These are phyloP conservation scores for Kuraishia capsulata DNA, from an alignment of 805 yeast genomes.

Conservation along the genomic window DNA sequence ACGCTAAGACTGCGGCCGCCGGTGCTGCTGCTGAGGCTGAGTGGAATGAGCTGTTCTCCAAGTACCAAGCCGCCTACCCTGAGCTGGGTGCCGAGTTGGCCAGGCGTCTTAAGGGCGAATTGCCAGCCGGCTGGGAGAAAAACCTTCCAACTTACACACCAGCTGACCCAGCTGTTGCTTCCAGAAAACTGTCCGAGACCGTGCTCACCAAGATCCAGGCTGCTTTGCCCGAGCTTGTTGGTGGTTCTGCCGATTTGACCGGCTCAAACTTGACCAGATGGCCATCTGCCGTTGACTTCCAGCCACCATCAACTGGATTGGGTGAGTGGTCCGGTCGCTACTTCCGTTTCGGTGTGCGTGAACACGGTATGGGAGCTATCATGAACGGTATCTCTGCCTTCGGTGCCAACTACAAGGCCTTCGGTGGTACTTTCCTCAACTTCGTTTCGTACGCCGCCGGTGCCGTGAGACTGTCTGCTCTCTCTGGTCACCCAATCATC, in stretches of 20 bases:
- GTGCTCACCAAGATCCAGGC: conserved; percentile 56
- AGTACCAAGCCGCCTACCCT: conserved; percentile 65
- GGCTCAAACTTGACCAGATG: conserved; percentile 94
- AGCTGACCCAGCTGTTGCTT: conserved; percentile 74
- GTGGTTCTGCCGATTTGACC: conserved; percentile 98
- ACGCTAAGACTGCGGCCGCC: conserved; percentile 43
- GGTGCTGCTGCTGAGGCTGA: conserved; percentile 63
- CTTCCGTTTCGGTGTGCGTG: conserved; percentile 97
- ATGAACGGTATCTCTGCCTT: conserved; percentile 95
- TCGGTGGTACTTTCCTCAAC: conserved; percentile 97
- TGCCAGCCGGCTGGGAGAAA: conserved; percentile 78
- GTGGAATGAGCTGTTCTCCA: conserved; percentile 61
- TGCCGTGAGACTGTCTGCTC: conserved; percentile 78
- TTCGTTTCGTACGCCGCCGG: conserved; percentile 80
- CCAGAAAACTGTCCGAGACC: conserved; percentile 88
- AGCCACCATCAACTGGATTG: conserved; percentile 68
- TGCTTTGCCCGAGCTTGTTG: conserved; percentile 78
- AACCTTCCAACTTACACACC: conserved; percentile 74
- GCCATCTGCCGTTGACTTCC: conserved; percentile 81
- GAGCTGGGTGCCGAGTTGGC: conserved; percentile 67
- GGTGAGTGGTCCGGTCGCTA: conserved; percentile 91
- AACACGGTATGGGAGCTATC: conserved; percentile 98
- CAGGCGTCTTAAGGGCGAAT: conserved; percentile 69
- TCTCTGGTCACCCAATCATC: conserved; percentile 73
- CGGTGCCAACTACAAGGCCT: conserved; percentile 78